Evolutionary conservation across 495 filamentous ascomycete genomes (phyloP), one percentile per base, ranked within the genome.

Genomic region (Elasticomyces elasticus): DNA sequence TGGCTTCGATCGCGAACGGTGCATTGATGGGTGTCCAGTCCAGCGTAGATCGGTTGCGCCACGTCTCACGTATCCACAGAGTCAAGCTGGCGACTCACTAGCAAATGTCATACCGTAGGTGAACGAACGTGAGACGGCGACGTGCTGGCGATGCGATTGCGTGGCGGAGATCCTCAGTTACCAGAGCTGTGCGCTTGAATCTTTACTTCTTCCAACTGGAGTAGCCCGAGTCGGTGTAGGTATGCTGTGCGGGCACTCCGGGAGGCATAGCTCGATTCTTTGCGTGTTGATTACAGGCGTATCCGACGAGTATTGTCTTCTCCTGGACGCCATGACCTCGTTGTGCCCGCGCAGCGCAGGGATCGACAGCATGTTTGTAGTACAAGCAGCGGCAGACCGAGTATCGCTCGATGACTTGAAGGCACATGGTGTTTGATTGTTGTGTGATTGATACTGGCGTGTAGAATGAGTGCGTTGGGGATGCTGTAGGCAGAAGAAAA

Each of bases 301-400:
- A 90, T 41, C 88, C 88, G 26, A 94, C 88, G 5, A 88, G 71
- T 28, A 94, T 79, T 7, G 78, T 80, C 61, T 81, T 83, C 65
- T 87, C 85, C 54, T 87, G 79, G 54, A 89, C 70, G 7, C 60
- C 49, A 62, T 94, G 88, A 30, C 85, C 84, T 49, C 78, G 76
- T 51, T 83, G 85, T 43, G 83, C 82, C 62, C 82, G 83, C 41
- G 80, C 74, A 23, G 76, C 64, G 64, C 86, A 91, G 51, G 83
- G 83, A 58, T 91, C 86, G 55, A 88, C 74, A 17, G 81, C 78
- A 67, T 91, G 86, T 51, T 80, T 74, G 72, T 86, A 85, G 72
- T 91, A 91, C 60, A 88, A 73, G 66, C 86, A 91, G 55, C 79
- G 75, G 78, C 86, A 91, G 52, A 80, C 86, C 3, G 87, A 80